Evolutionary conservation across 768 basidiomycete genomes (phyloP).

Genomic region (Psilocybe cubensis): DNA sequence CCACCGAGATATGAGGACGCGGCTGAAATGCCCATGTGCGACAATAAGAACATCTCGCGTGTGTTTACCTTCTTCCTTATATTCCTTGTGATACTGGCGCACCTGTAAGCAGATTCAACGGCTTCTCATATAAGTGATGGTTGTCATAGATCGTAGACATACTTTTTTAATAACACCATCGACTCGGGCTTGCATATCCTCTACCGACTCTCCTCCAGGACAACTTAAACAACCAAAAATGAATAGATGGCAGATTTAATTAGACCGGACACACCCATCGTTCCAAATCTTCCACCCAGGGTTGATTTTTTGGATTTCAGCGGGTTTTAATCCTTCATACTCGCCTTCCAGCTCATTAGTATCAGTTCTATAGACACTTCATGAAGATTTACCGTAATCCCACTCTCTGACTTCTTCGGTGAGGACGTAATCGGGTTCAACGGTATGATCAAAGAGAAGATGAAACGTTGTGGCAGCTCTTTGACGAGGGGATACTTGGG

Average conservation of each 20-base stretch:
- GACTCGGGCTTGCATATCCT: slow-evolving; percentile 79
- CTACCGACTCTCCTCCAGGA: slow-evolving; percentile 83
- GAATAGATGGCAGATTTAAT: background rate
- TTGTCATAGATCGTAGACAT: background rate
- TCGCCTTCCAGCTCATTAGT: slow-evolving; percentile 50
- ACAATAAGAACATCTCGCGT: slow-evolving; percentile 86
- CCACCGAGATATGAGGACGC: slow-evolving; percentile 34
- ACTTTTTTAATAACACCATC: slow-evolving; percentile 79
- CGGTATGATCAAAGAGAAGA: slow-evolving; percentile 63
- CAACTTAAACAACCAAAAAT: slow-evolving; percentile 55
- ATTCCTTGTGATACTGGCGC: slow-evolving; percentile 71
- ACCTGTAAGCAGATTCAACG: slow-evolving; percentile 44
- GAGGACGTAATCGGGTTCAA: slow-evolving; percentile 52
- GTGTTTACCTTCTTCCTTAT: slow-evolving; percentile 66
- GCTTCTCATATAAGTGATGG: background rate
- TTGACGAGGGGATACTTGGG: slow-evolving; percentile 84
- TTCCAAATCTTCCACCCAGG: slow-evolving; percentile 82
- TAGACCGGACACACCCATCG: slow-evolving; percentile 60
- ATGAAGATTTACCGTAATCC: slow-evolving; percentile 65
- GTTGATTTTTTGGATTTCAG: slow-evolving; percentile 72
- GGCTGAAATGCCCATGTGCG: slow-evolving; percentile 85
- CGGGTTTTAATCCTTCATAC: slow-evolving; percentile 81
- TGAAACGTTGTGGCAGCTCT: slow-evolving; percentile 89
- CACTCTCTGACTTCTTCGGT: slow-evolving; percentile 80
- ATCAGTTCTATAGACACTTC: background rate